Evolutionary conservation across 148 eudicot genomes (phyloP).

Genomic region (Fagopyrum homotropicum): DNA sequence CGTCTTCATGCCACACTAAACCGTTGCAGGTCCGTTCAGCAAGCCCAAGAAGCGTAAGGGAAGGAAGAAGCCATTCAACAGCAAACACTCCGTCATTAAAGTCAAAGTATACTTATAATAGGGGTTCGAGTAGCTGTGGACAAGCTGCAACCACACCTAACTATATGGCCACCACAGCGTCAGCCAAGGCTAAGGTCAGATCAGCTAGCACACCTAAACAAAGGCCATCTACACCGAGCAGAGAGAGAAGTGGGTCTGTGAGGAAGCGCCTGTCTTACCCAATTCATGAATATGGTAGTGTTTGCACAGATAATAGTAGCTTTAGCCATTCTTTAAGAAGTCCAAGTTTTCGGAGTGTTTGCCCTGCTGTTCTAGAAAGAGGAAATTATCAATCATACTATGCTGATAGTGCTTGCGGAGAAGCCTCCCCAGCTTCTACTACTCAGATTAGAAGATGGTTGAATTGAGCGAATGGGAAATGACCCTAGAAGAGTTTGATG

Average conservation of each 20-base stretch:
- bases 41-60: constrained; percentile 47
- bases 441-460: constrained; percentile 78
- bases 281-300: constrained; percentile 26
- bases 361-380: constrained; percentile 6
- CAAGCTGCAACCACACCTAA: constrained; percentile 25
- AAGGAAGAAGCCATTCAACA: constrained; percentile 42
- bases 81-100: constrained; percentile 59
- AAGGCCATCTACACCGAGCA: constrained; percentile 57
- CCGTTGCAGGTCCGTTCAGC: constrained; percentile 43
- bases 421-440: constrained; percentile 80
- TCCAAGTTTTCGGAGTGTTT: constrained; percentile 81
- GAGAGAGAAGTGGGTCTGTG: constrained; percentile 45
- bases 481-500: neutral
- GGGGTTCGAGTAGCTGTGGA: constrained; percentile 4
- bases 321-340: constrained; percentile 46
- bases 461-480: constrained; percentile 23
- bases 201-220: constrained; percentile 55
- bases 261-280: constrained; percentile 70
- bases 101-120: constrained; percentile 22
- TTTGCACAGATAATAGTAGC: constrained; percentile 25
- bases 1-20: constrained; percentile 34
- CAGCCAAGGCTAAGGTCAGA: constrained; percentile 74
- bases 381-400: constrained; percentile 29
- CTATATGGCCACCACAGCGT: constrained; percentile 85
- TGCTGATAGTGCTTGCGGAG: constrained; percentile 63